These are phyloP conservation scores for Dipodascopsis uninucleata DNA, from an alignment of 805 yeast genomes.

Conservation along the genomic window DNA sequence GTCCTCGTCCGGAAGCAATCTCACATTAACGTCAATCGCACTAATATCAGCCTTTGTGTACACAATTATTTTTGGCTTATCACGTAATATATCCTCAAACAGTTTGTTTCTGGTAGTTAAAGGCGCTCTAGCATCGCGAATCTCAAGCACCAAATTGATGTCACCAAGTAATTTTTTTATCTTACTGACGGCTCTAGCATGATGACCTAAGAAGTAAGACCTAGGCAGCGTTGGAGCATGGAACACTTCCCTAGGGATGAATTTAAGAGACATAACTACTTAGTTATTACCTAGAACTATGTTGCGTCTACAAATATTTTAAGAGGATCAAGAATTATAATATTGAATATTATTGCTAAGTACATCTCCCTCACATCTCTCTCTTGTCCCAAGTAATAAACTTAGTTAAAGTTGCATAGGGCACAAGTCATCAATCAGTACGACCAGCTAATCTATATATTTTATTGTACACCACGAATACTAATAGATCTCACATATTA, in stretches of 20 bases:
- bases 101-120: constrained; percentile 73
- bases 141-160: constrained; percentile 74
- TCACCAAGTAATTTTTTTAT: constrained; percentile 71
- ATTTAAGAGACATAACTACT: too few species aligned
- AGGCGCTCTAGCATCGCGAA: constrained; percentile 89
- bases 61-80: constrained; percentile 55
- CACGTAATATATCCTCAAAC: constrained; percentile 61
- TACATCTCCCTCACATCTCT: too few species aligned
- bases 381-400: too few species aligned
- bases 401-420: too few species aligned
- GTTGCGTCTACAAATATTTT: too few species aligned
- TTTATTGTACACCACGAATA: too few species aligned
- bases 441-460: too few species aligned
- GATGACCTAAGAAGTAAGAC: constrained; percentile 82
- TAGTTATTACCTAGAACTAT: too few species aligned
- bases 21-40: constrained; percentile 38
- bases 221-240: constrained; percentile 61
- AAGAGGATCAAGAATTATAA: too few species aligned
- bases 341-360: too few species aligned
- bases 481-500: too few species aligned
- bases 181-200: constrained; percentile 66
- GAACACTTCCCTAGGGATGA: constrained; percentile 67
- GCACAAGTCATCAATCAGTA: too few species aligned
- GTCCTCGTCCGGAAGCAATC: neutral
- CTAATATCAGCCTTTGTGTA: constrained; percentile 76